Percentiles rank a stretch among this genome's conserved stretches.
These are phyloP conservation scores for Lichtheimia hyalospora DNA, from an alignment of 371 early-diverging fungal species.

Conservation along the genomic window DNA sequence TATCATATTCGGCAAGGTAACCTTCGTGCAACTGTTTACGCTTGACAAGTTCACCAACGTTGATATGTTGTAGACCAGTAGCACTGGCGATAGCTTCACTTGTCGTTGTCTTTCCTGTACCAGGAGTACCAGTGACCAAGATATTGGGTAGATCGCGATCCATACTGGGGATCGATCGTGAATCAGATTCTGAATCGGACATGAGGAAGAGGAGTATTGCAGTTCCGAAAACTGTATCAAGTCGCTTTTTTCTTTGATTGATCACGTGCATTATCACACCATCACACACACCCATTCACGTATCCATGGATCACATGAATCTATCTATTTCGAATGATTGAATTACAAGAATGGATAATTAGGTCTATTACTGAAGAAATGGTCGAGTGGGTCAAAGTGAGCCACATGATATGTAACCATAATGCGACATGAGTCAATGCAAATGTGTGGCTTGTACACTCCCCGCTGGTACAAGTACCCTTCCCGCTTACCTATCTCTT, in stretches of 20 bases:
- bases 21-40: constrained; percentile 86
- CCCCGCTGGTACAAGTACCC: no score
- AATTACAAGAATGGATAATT: no score
- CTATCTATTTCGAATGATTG: no score
- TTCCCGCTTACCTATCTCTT: no score
- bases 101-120: constrained; percentile 97
- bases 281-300: no score
- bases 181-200: constrained; percentile 17
- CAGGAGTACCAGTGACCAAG: constrained; percentile 98
- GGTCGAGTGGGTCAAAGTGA: not conserved
- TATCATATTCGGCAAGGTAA: constrained; percentile 86
- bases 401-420: not conserved
- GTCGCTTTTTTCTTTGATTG: no score
- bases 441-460: not conserved
- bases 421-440: not conserved
- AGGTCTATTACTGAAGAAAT: no score
- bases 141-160: constrained; percentile 75
- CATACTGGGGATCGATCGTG: constrained; percentile 5
- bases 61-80: constrained; percentile 74
- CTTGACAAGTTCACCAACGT: constrained; percentile 90
- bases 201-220: constrained; percentile 2
- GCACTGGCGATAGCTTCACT: constrained; percentile 78
- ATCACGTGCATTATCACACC: no score
- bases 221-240: no score
- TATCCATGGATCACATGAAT: no score